These are phyloP conservation scores for Leccinum subrobustum DNA, from an alignment of 1,284 basidiomycete genomes.

Conservation along the genomic window DNA sequence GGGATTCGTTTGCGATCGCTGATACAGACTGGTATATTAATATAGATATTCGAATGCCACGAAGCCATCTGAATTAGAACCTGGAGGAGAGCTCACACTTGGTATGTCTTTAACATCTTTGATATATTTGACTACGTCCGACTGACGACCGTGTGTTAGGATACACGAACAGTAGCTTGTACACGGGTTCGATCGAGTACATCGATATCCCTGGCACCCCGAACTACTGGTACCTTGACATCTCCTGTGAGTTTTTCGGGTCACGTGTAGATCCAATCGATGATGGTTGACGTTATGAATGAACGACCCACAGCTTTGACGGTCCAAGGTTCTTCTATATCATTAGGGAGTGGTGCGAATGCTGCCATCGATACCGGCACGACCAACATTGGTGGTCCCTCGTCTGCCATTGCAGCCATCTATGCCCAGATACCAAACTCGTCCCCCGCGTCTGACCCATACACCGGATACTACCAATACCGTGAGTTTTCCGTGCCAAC, in stretches of 20 bases:
- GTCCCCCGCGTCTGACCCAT: constrained; percentile 24
- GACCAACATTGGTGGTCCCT: constrained; percentile 40
- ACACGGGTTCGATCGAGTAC: constrained; percentile 21
- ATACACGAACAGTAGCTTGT: constrained; percentile 32
- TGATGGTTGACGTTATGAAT: constrained; percentile 1
- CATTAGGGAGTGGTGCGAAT: constrained; percentile 13
- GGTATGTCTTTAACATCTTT: constrained; percentile 16
- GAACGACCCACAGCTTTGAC: constrained; percentile 22
- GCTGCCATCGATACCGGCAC: constrained; percentile 47
- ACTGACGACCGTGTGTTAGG: constrained; percentile 30
- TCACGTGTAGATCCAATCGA: background rate
- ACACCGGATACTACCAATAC: constrained; percentile 33
- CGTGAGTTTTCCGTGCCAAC: constrained; percentile 16
- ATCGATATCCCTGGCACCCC: constrained; percentile 24
- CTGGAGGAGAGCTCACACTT: constrained; percentile 31
- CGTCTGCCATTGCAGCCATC: constrained; percentile 32
- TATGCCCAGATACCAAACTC: constrained; percentile 40
- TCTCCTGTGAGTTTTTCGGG: constrained; percentile 23
- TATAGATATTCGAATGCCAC: constrained; percentile 29
- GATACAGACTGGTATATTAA: background rate
- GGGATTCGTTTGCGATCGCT: background rate
- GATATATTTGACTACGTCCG: too few species aligned
- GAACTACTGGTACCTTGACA: constrained; percentile 22
- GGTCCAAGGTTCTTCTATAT: constrained; percentile 33
- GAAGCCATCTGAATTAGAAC: constrained; percentile 23